Conservation (phyloP, 1,284 basidiomycete species). For the Volvariella surrecta region DNA sequence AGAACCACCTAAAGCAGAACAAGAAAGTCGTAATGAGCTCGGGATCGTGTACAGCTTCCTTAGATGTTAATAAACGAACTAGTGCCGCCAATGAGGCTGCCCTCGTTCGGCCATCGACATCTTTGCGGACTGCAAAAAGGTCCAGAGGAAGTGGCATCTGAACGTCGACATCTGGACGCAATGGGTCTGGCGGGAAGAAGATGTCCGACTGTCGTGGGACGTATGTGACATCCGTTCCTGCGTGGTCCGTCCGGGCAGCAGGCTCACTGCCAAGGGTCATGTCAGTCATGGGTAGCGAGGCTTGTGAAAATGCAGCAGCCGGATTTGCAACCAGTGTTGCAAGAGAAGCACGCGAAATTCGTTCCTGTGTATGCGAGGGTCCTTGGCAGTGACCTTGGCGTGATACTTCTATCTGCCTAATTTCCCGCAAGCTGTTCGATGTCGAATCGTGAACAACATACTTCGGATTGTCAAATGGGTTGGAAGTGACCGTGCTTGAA, state of each 20-base stretch:
- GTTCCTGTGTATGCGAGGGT: too few relatives aligned
- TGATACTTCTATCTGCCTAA: too few relatives aligned
- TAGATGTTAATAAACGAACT: conserved; percentile 38
- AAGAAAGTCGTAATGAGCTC: conserved; percentile 53
- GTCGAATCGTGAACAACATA: too few relatives aligned
- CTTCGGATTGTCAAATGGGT: too few relatives aligned
- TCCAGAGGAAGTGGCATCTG: conserved; percentile 19
- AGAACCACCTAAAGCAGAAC: conserved; percentile 70
- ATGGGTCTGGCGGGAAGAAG: conserved; percentile 19
- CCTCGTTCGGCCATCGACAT: conserved; percentile 19
- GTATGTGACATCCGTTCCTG: conserved; percentile 11
- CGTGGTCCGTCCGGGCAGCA: background rate
- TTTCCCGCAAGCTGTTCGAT: too few relatives aligned
- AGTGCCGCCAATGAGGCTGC: conserved; percentile 34
- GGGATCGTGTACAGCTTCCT: conserved; percentile 24
- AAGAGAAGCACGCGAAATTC: too few relatives aligned
- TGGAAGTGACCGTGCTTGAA: too few relatives aligned
- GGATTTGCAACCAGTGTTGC: too few relatives aligned
- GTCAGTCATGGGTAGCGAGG: background rate
- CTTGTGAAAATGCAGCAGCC: background rate
- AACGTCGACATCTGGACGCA: conserved; percentile 18
- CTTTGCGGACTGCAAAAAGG: conserved; percentile 15
- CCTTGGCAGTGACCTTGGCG: too few relatives aligned
- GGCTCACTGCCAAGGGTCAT: conserved; percentile 5
- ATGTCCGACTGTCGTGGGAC: conserved; percentile 20